phyloP scores from a whole-genome alignment of 495 filamentous ascomycete species.

The Parathielavia appendiculata region DNA sequence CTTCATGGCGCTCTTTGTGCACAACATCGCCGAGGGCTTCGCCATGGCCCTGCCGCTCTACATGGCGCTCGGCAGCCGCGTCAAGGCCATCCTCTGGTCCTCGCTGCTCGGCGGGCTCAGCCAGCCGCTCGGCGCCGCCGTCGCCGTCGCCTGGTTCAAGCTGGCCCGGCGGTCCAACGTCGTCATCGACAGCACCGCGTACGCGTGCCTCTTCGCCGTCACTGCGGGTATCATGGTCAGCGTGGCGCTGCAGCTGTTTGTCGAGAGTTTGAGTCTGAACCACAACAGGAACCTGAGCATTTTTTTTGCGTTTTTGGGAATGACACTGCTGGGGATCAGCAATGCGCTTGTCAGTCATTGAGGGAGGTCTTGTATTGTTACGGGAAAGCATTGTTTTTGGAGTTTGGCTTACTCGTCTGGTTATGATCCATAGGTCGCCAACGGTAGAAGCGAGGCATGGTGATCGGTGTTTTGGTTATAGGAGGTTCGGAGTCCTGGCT shows the following conservation, averaged over 20 bases:
- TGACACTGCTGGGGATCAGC: constrained; percentile 82
- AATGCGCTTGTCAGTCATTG: constrained; percentile 56
- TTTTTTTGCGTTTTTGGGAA: constrained; percentile 79
- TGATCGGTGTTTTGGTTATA: not conserved
- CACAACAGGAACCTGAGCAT: constrained; percentile 78
- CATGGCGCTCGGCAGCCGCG: constrained; percentile 71
- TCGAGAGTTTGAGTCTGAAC: constrained; percentile 73
- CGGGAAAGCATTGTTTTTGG: not conserved
- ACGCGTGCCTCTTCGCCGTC: constrained; percentile 83
- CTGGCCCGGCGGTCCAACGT: constrained; percentile 48
- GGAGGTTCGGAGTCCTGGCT: too few species aligned
- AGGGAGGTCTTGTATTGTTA: not conserved
- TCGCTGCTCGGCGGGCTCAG: constrained; percentile 76
- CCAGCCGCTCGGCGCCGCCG: constrained; percentile 78
- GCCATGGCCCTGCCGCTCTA: constrained; percentile 88
- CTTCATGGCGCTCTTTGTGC: constrained; percentile 92
- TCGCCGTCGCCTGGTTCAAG: constrained; percentile 81
- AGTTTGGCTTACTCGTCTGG: not conserved
- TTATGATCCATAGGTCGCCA: not conserved
- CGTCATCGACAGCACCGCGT: constrained; percentile 61
- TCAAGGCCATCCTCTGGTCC: constrained; percentile 78
- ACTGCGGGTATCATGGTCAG: constrained; percentile 93
- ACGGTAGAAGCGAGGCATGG: not conserved
- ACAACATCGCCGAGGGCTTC: constrained; percentile 97
- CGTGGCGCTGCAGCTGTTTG: constrained; percentile 84